A percentile compares a stretch with the other conserved stretches of the same genome.
Conservation (phyloP, 2,329 filamentous ascomycete genomes). For the Huntiella moniliformis region DNA sequence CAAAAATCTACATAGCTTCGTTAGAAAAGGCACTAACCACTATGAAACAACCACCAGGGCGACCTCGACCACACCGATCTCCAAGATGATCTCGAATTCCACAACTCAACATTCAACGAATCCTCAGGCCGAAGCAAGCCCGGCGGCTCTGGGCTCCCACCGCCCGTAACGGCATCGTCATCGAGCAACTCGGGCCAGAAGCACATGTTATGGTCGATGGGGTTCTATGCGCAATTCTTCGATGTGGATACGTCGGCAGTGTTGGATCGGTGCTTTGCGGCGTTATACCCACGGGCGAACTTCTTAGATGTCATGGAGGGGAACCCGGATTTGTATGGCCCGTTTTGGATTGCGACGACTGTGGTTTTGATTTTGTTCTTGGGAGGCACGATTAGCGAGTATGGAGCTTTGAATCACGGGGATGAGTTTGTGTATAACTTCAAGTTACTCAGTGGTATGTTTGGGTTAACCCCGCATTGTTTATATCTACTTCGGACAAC, state of each 20-base stretch:
- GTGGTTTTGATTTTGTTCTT: slow-evolving; percentile 91
- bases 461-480: neutral
- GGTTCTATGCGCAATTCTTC: slow-evolving; percentile 96
- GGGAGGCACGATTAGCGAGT: slow-evolving; percentile 86
- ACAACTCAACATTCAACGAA: slow-evolving; percentile 70
- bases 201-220: slow-evolving; percentile 77
- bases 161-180: slow-evolving; percentile 33
- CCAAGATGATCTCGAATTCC: slow-evolving; percentile 97
- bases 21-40: no score
- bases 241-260: slow-evolving; percentile 92
- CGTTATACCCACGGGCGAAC: slow-evolving; percentile 80
- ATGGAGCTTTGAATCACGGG: slow-evolving; percentile 49
- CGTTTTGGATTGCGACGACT: slow-evolving; percentile 96
- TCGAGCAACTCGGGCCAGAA: slow-evolving; percentile 34
- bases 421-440: slow-evolving; percentile 84
- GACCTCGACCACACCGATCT: slow-evolving; percentile 96
- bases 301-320: slow-evolving; percentile 95
- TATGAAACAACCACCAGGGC: slow-evolving; percentile 35
- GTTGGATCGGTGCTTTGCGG: slow-evolving; percentile 65
- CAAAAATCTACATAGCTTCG: neutral
- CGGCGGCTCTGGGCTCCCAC: slow-evolving; percentile 31
- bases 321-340: slow-evolving; percentile 90
- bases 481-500: neutral
- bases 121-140: slow-evolving; percentile 30
- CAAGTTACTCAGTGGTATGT: slow-evolving; percentile 58